Base-by-base conservation (phyloP, 2,329 filamentous ascomycete genomes). In the Ceratocystis lukuohia region DNA sequence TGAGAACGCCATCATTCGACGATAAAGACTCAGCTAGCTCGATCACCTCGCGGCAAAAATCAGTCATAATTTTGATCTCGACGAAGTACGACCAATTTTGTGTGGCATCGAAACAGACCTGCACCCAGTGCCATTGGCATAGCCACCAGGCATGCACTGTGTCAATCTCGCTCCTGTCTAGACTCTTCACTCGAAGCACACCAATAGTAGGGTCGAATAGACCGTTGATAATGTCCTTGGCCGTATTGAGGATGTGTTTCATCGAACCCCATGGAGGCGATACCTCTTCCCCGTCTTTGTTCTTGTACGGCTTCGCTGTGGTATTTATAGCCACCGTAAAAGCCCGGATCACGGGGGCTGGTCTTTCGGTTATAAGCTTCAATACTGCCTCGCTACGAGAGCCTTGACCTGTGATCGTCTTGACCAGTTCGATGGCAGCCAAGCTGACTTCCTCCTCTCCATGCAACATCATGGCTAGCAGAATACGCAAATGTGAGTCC, bases 1-100 rank as follows among this genome's bases (percentile, higher is more conserved):
- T 84, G 69, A 99, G 86, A 67, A 96, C 82, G 63, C 86, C 87
- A 74, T 95, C 94, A 71, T 96, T 87, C 50, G 89, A 86, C 72
- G 97, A 89, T 1, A 96, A 81, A 45, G 84, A 82, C 72, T 96
- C 89, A 0, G 93, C 92, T 72, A 96, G 89, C 71, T 97, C 91
- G 84, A 99, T 99, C 15, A 89, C 89, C 73, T 96, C 91, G 70
- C 94, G 87, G 73, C 92, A 96, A 72, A 97, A 96, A 67, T 96
- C 87, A 71, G 91, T 87, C 89, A 99, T 92, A 65, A 84, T 80
- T 22, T 80, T 76, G 73, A 91, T 94, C 63, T 93, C 87, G 67
- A 89, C 84, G 3, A 82, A 82, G 15, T 84, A 78, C 69, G 90
- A 91, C 94, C 94, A 99, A 10, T 79, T 78, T 73, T 96, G 91